A percentile compares a stretch with the other conserved stretches of the same genome.
phyloP scores from a whole-genome alignment of 208 protist genomes.

The Trypanosoma theileri region DNA sequence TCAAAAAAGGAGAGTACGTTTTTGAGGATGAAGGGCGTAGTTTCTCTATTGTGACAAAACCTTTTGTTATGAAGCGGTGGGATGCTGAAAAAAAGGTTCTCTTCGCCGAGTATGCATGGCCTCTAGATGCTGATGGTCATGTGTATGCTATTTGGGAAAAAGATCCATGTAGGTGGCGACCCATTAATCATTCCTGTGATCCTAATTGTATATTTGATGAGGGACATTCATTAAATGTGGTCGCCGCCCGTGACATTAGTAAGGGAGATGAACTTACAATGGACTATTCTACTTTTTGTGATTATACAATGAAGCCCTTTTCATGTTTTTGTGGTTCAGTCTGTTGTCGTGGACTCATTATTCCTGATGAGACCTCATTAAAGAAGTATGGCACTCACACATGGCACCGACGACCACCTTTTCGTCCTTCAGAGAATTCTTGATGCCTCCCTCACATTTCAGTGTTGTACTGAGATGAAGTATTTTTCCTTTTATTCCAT shows the following conservation, averaged over 20 bases:
- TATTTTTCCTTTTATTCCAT: not conserved
- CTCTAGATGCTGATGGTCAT: conserved; percentile 78
- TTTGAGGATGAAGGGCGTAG: conserved; percentile 79
- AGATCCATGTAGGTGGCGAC: conserved; percentile 71
- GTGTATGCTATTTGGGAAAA: conserved; percentile 87
- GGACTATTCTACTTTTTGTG: conserved; percentile 91
- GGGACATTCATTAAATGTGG: conserved; percentile 84
- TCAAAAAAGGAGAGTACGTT: conserved; percentile 56
- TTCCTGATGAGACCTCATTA: conserved; percentile 50
- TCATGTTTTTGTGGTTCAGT: conserved; percentile 64
- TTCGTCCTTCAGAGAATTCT: not conserved
- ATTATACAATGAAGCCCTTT: conserved; percentile 85
- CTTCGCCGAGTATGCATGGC: conserved; percentile 91
- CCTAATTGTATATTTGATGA: conserved; percentile 82
- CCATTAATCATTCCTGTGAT: conserved; percentile 88
- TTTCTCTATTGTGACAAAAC: conserved; percentile 71
- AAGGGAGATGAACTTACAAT: conserved; percentile 81
- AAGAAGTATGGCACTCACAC: conserved; percentile 60
- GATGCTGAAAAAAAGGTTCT: conserved; percentile 39
- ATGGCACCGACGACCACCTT: conserved; percentile 60
- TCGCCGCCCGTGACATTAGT: conserved; percentile 64
- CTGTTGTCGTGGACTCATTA: conserved; percentile 62
- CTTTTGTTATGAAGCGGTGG: conserved; percentile 67
- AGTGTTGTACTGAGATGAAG: no score
- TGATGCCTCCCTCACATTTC: not conserved